Conservation (phyloP, 768 basidiomycete genomes). For the Tephrocybe sp. region DNA sequence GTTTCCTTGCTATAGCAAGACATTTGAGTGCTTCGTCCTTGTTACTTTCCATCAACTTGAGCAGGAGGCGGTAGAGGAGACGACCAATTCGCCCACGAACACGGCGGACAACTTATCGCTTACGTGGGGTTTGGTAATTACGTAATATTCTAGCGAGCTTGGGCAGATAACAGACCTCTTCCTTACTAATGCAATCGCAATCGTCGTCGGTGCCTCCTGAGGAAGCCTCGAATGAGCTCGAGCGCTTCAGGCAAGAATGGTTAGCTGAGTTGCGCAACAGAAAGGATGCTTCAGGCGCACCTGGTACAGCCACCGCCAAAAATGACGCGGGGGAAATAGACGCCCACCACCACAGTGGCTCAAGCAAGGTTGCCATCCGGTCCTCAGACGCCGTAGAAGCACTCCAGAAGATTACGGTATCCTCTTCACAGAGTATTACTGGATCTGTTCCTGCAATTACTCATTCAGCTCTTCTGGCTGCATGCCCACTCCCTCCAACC, state of each 20-base stretch:
- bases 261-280: slow-evolving; percentile 55
- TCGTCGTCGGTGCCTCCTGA: slow-evolving; percentile 18
- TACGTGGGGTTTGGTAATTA: slow-evolving; percentile 7
- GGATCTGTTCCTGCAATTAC: slow-evolving; percentile 17
- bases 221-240: slow-evolving; percentile 60
- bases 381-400: neutral
- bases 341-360: neutral
- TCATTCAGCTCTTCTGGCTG: slow-evolving; percentile 23
- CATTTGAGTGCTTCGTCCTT: slow-evolving; percentile 87
- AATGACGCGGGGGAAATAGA: slow-evolving; percentile 8
- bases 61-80: slow-evolving; percentile 1
- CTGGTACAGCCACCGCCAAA: neutral
- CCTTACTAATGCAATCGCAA: slow-evolving; percentile 19
- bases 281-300: slow-evolving; percentile 20
- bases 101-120: slow-evolving; percentile 9
- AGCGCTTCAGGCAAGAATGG: slow-evolving; percentile 72
- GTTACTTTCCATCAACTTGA: slow-evolving; percentile 72
- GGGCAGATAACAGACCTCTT: slow-evolving; percentile 6
- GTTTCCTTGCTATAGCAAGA: slow-evolving; percentile 73
- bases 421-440: slow-evolving; percentile 19
- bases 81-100: slow-evolving; percentile 7
- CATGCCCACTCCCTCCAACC: slow-evolving; percentile 27
- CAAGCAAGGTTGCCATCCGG: slow-evolving; percentile 2
- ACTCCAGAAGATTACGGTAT: slow-evolving; percentile 7
- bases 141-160: slow-evolving; percentile 9